Evolutionary conservation across 805 yeast species (phyloP).

Genomic region (Candida germanica): DNA sequence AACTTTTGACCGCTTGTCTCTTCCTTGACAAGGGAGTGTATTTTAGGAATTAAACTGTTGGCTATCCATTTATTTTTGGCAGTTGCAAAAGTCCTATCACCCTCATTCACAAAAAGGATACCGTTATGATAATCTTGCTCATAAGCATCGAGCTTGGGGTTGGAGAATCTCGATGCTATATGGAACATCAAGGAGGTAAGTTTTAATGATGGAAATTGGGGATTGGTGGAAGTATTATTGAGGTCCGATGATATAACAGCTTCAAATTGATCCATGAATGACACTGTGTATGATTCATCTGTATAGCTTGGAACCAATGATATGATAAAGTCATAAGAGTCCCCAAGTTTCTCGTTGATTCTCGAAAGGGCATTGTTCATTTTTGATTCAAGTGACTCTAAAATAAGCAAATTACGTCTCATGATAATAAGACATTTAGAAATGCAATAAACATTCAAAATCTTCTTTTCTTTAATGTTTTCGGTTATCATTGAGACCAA

Average conservation of each 20-base stretch:
- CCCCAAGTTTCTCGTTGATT: neutral
- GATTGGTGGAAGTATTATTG: constrained; percentile 1
- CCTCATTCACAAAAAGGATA: constrained; percentile 17
- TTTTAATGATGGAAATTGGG: constrained; percentile 14
- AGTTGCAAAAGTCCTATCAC: constrained; percentile 17
- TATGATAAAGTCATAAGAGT: neutral
- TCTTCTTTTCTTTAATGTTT: neutral
- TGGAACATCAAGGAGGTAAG: constrained; percentile 19
- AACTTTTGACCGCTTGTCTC: neutral
- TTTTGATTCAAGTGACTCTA: neutral
- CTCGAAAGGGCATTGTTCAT: neutral
- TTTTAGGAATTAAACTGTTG: constrained; percentile 10
- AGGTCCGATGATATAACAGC: constrained; percentile 7
- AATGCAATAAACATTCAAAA: constrained; percentile 1
- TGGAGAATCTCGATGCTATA: constrained; percentile 13
- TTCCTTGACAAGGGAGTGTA: too few species aligned
- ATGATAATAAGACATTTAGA: constrained; percentile 3
- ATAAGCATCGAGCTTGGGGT: constrained; percentile 5
- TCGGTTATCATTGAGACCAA: neutral
- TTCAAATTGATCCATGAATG: constrained; percentile 13
- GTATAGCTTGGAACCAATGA: neutral
- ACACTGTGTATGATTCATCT: neutral
- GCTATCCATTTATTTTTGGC: constrained; percentile 33
- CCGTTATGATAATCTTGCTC: constrained; percentile 18
- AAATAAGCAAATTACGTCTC: constrained; percentile 2